Evolutionary conservation across 2,329 filamentous ascomycete genomes (phyloP), one percentile per base, ranked within the genome.

Genomic region (Claviceps sp.): DNA sequence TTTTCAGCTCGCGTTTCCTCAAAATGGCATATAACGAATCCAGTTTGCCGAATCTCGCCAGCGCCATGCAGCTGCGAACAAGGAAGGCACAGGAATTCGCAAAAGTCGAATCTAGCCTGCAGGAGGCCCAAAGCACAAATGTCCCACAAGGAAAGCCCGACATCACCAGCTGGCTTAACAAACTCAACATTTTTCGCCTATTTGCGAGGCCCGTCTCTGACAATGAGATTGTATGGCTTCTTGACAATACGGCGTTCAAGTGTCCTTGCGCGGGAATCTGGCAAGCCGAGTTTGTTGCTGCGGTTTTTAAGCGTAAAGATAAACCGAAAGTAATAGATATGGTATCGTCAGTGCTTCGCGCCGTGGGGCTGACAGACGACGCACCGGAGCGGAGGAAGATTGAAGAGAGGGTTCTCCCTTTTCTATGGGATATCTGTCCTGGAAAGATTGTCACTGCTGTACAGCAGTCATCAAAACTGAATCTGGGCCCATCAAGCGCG

Each of bases 201-300:
- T 52, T 50, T 16, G 73, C 77, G 1, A 76, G 76, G 45, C 70
- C 74, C 37, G 77, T 88, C 46, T 76, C 80, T 51, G 72, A 74
- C 16, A 69, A 78, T 40, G 85, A 95, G 64, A 80, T 79, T 14
- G 82, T 96, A 42, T 96, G 91, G 91, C 72, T 96, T 7, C 73
- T 96, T 47, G 89, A 97, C 70, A 95, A 93, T 61, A 91, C 86
- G 2, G 90, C 89, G 4, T 91, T 85, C 64, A 79, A 80, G 54
- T 68, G 71, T 45, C 61, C 68, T 17, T 60, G 65, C 53, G 66
- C 68, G 2, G 69, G 68, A 50, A 65, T 63, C 50, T 96, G 89
- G 88, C 76, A 86, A 61, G 85, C 85, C 26, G 88, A 96, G 63
- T 89, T 90, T 55, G 82, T 95, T 0, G 80, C 85, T 2, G 87